Base-by-base conservation (phyloP, 2,329 filamentous ascomycete species). In the Lachnellula suecica region DNA sequence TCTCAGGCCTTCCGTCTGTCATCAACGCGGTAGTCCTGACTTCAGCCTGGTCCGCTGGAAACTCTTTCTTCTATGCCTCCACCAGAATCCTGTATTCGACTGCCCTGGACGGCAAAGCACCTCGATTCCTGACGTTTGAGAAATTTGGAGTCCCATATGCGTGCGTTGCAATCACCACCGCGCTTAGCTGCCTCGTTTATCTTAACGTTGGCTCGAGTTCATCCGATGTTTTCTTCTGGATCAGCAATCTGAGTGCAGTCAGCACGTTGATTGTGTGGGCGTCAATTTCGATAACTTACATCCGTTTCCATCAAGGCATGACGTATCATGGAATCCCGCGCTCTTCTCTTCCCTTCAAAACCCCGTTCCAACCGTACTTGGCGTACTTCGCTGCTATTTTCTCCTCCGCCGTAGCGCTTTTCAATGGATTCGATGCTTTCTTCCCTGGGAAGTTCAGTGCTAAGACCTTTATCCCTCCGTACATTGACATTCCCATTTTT, bases 101-200 rank as follows among this genome's bases (percentile, higher is more conserved):
- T 8, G 79, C 60, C 0, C 50, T 56, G 25, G 77, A 79, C 54
- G 74, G 76, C 19, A 74, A 78, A 58, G 78, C 77, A 0, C 79
- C 62, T 51, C 70, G 60, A 51, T 35, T 81, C 40, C 69, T 82
- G 25, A 74, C 70, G 54, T 79, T 76, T 58, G 81, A 74, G 4
- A 73, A 67, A 37, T 67, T 66, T 22, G 81, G 81, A 17, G 79
- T 87, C 2, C 84, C 84, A 0, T 76, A 84, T 52, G 83, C 84
- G 65, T 83, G 78, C 59, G 82, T 87, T 23, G 56, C 63, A 2
- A 66, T 82, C 27, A 78, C 79, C 0, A 74, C 86, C 49, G 63
- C 76, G 3, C 80, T 87, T 60, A 75, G 80, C 2, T 71, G 87
- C 13, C 68, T 87, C 24, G 77, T 78, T 11, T 87, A 86, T 69